Conservation (phyloP, 148 eudicot genomes). For the Vaccinium vitisidaea region DNA sequence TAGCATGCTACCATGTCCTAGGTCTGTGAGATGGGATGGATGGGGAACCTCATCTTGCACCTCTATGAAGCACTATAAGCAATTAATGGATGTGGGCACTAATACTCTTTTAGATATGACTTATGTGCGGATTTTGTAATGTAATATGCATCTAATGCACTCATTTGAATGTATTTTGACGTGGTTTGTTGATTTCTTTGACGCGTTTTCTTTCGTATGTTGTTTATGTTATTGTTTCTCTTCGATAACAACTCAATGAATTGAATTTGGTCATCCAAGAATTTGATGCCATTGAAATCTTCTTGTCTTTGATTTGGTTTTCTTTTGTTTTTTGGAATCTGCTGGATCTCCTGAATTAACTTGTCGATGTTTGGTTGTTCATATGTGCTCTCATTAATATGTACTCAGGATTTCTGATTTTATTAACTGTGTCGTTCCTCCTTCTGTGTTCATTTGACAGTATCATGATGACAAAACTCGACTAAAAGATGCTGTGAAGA, state of each 20-base stretch:
- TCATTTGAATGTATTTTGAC: not conserved
- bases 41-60: not conserved
- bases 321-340: not conserved
- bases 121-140: not conserved
- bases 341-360: not conserved
- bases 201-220: not conserved
- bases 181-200: not conserved
- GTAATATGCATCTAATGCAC: conserved; percentile 1
- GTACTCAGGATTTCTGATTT: not conserved
- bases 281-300: not conserved
- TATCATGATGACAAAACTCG: conserved; percentile 83
- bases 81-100: not conserved
- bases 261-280: not conserved
- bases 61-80: not conserved
- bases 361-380: not conserved
- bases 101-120: not conserved
- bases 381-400: not conserved
- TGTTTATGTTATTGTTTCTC: not conserved
- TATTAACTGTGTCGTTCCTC: not conserved
- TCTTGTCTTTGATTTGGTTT: not conserved
- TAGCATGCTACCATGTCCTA: not conserved
- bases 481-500: conserved; percentile 71
- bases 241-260: not conserved
- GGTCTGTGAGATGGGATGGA: not conserved
- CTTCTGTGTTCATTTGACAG: conserved; percentile 38